Conservation (phyloP, 495 filamentous ascomycete genomes). For the Bacidia rubella region DNA sequence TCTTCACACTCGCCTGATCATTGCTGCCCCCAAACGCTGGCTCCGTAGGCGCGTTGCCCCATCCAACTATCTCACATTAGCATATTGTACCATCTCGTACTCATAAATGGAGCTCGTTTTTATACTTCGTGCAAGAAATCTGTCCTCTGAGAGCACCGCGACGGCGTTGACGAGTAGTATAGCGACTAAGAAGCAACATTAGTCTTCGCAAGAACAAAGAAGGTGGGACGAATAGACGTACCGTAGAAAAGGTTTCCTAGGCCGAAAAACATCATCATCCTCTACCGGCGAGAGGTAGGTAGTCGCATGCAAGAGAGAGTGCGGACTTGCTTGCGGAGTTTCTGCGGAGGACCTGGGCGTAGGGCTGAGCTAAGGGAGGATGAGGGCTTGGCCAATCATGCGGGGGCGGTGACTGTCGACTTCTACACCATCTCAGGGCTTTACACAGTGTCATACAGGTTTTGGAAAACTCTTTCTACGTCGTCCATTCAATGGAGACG, state of each 20-base stretch:
- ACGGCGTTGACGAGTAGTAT: constrained; percentile 88
- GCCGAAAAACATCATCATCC: constrained; percentile 55
- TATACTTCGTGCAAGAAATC: constrained; percentile 90
- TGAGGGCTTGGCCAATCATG: too few relatives aligned
- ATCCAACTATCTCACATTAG: constrained; percentile 50
- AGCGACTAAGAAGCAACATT: constrained; percentile 36
- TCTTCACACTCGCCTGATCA: constrained; percentile 70
- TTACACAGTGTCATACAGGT: too few relatives aligned
- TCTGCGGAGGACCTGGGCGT: not conserved
- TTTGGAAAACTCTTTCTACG: too few relatives aligned
- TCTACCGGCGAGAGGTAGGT: not conserved
- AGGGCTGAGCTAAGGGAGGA: too few relatives aligned
- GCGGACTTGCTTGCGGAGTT: constrained; percentile 2
- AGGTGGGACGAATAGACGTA: constrained; percentile 20
- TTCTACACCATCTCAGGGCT: too few relatives aligned
- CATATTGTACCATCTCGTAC: not conserved
- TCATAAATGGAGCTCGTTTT: constrained; percentile 5
- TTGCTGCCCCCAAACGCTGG: constrained; percentile 57
- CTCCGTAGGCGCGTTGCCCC: constrained; percentile 53
- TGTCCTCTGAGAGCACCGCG: constrained; percentile 91
- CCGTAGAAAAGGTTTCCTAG: constrained; percentile 63
- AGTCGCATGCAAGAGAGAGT: not conserved
- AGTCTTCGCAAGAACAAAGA: constrained; percentile 2
- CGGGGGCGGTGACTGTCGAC: too few relatives aligned
- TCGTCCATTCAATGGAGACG: too few relatives aligned